Percentiles rank a stretch among this genome's conserved stretches.
Conservation (phyloP, 2,329 filamentous ascomycete species). For the Epichloe amarillans region DNA sequence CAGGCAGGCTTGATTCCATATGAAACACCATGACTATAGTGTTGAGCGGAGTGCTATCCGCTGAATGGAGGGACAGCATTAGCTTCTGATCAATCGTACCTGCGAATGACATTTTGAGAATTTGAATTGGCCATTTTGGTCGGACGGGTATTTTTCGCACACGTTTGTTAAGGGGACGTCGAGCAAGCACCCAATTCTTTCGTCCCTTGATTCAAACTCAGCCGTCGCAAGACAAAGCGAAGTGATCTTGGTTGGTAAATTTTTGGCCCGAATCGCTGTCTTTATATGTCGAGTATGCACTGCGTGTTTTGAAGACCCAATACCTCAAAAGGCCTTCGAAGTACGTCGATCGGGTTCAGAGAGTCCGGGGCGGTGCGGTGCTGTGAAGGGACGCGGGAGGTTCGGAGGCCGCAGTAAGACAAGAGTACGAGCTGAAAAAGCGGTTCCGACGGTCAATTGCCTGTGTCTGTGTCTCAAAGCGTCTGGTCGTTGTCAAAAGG, state of each 20-base stretch:
- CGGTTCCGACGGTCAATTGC: not conserved
- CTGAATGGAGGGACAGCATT: no score
- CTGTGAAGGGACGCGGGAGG: not conserved
- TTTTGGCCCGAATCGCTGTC: not conserved
- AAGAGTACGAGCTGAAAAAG: not conserved
- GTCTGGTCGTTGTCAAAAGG: not conserved
- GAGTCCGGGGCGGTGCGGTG: not conserved
- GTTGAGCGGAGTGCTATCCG: not conserved
- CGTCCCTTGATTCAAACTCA: no score
- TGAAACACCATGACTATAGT: not conserved
- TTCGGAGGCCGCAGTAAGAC: not conserved
- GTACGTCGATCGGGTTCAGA: not conserved
- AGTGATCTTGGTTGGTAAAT: no score
- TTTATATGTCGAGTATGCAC: not conserved
- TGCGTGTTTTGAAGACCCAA: not conserved
- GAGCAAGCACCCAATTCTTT: no score
- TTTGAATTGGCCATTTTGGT: constrained; percentile 30
- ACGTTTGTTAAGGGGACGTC: not conserved
- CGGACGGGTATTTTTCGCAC: not conserved
- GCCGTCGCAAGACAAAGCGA: no score
- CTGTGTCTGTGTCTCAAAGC: not conserved
- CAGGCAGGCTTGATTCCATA: not conserved
- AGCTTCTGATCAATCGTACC: constrained; percentile 29
- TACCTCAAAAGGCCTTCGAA: not conserved
- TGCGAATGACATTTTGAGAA: constrained; percentile 48